Evolutionary conservation across 140 eudicot genomes (phyloP).

Genomic region (Cichorium intybus): DNA sequence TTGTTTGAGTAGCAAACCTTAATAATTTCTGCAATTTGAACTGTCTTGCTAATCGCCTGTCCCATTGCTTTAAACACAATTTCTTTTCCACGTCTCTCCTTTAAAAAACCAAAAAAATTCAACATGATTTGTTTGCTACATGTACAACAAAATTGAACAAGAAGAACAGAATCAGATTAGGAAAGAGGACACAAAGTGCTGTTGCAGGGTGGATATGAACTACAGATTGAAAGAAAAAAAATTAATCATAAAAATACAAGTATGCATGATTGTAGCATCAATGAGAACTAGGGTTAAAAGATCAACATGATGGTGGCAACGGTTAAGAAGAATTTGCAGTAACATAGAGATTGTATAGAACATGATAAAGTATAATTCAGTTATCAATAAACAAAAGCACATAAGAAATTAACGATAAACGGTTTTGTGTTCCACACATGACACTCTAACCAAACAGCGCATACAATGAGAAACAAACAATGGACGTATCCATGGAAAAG

Average conservation of each 20-base stretch:
- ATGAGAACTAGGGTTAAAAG: not conserved
- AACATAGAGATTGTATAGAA: not conserved
- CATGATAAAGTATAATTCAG: not conserved
- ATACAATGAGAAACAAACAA: not conserved
- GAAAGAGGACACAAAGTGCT: not conserved
- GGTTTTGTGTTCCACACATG: not conserved
- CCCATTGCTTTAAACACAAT: conserved; percentile 98
- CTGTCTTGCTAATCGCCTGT: conserved; percentile 97
- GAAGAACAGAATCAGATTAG: not conserved
- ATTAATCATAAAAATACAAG: not conserved
- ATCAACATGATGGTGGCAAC: not conserved
- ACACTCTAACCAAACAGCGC: conserved; percentile 8
- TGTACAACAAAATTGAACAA: not conserved
- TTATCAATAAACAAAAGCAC: not conserved
- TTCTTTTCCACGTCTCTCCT: conserved; percentile 79
- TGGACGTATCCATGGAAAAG: conserved; percentile 11
- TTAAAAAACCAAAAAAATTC: not conserved
- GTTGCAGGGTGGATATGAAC: too few relatives aligned
- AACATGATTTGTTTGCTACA: not conserved
- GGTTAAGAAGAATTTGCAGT: not conserved
- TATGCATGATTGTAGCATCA: not conserved
- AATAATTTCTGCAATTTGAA: conserved; percentile 76
- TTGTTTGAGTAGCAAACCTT: conserved; percentile 46
- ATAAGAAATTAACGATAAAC: not conserved
- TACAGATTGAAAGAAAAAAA: not conserved